These are phyloP conservation scores for Aureobasidium sp. DNA, from an alignment of 2,329 filamentous ascomycete genomes.

Conservation along the genomic window DNA sequence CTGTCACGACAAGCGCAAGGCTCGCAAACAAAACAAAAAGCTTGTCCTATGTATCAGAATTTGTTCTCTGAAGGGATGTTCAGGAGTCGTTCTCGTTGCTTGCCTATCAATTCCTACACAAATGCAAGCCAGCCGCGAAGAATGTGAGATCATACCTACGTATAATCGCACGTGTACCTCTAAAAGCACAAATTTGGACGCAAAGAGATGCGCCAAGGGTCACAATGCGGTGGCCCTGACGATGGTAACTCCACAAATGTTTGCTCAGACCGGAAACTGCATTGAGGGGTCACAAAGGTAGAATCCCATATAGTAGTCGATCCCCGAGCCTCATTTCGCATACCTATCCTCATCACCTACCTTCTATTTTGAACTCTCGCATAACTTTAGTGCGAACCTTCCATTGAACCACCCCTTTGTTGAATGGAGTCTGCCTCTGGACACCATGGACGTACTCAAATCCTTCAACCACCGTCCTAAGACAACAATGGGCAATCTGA, in stretches of 20 bases:
- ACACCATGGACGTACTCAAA: background rate
- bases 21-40: background rate
- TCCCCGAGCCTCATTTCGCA: background rate
- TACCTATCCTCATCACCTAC: background rate
- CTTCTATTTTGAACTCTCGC: background rate
- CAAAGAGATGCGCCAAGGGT: background rate
- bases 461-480: background rate
- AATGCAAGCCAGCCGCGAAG: background rate
- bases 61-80: background rate
- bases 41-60: background rate
- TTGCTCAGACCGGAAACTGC: background rate
- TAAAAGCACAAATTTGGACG: background rate
- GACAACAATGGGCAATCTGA: background rate
- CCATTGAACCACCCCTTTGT: background rate
- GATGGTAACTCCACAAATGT: conserved; percentile 1
- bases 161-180: background rate
- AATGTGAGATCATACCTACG: conserved; percentile 9
- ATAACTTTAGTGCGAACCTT: background rate
- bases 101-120: conserved; percentile 1
- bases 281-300: background rate
- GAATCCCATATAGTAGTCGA: background rate
- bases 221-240: conserved; percentile 7
- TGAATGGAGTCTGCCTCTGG: background rate
- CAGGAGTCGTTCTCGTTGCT: background rate
- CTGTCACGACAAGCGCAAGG: background rate